Base-by-base conservation (phyloP, 2,329 filamentous ascomycete species). In the Plenodomus lindquistii region DNA sequence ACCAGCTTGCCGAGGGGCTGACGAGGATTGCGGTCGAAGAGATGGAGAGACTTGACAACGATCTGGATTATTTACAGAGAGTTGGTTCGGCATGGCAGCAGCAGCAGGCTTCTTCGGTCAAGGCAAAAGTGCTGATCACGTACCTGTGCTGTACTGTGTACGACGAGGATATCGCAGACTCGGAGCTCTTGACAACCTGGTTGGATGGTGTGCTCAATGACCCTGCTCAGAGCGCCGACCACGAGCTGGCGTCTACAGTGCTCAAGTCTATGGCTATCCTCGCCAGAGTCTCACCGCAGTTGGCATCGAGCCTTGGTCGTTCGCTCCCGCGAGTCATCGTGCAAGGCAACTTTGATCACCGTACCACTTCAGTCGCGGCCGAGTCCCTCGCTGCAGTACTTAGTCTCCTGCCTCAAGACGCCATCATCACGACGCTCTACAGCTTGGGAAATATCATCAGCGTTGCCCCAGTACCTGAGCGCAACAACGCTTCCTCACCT, bases 381-480 rank as follows among this genome's bases (percentile, higher is more conserved):
- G 85, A 85, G 57, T 94, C 88, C 60, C 78, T 99, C 27, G 91
- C 92, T 2, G 87, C 86, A 57, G 85, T 95, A 16, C 77, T 99
- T 46, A 87, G 86, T 59, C 81, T 87, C 62, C 80, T 97, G 11
- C 96, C 94, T 1, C 89, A 96, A 62, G 94, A 99, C 76, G 87
- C 91, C 29, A 83, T 96, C 29, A 97, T 99, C 58, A 96, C 92
- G 4, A 97, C 92, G 1, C 78, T 99, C 9, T 99, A 99, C 73
- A 94, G 91, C 0, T 80, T 99, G n/a, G 94, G 94, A 17, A 99
- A 99, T 67, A 88, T 96, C 3, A 79, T 99, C 13, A 97, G 91
- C 60, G 86, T 91, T 4, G 85, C 83, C 39, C 79, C 81, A 6
- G 75, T 74, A 16, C 64, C 76, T 27, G 81, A 84, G 22, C 78